phyloP scores from a whole-genome alignment of 2,329 filamentous ascomycete species.

The Macrophomina phaseolina region DNA sequence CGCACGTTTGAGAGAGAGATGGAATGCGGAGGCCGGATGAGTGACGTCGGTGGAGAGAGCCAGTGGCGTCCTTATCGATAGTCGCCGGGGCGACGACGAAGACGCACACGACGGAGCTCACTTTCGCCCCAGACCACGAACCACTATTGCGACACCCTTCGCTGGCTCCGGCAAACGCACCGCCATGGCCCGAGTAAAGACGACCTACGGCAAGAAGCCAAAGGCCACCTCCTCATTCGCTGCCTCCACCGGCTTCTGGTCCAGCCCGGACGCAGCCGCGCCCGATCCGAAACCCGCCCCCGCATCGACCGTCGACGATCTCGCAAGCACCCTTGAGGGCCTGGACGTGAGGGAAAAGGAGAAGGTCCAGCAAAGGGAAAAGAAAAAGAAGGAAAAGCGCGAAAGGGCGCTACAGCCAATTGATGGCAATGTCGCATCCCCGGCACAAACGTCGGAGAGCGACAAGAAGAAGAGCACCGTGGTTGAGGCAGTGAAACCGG shows the following conservation, averaged over 20 bases:
- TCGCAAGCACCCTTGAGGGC: not conserved
- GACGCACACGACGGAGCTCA: not conserved
- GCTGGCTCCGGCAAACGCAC: not conserved
- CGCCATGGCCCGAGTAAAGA: conserved; percentile 18
- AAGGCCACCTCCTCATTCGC: conserved; percentile 10
- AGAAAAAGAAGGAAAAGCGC: not conserved
- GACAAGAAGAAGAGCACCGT: not conserved
- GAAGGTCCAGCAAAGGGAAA: not conserved
- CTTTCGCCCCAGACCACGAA: not conserved
- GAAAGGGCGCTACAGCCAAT: conserved; percentile 7
- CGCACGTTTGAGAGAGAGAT: too few relatives aligned
- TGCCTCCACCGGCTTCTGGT: conserved; percentile 12
- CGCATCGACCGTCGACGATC: not conserved
- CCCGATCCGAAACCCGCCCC: not conserved
- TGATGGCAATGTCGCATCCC: conserved; percentile 13
- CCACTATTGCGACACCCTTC: not conserved
- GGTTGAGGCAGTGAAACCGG: too few relatives aligned
- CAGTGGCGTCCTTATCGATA: conserved; percentile 10
- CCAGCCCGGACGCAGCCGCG: conserved; percentile 7
- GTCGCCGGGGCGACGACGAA: conserved; percentile 8
- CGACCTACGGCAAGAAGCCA: conserved; percentile 20
- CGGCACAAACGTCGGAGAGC: not conserved
- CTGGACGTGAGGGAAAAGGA: not conserved
- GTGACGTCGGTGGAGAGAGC: not conserved
- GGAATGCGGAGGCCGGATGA: too few relatives aligned